Evolutionary conservation across 1,284 basidiomycete genomes (phyloP).

Genomic region (Cystobasidium slooffiae): DNA sequence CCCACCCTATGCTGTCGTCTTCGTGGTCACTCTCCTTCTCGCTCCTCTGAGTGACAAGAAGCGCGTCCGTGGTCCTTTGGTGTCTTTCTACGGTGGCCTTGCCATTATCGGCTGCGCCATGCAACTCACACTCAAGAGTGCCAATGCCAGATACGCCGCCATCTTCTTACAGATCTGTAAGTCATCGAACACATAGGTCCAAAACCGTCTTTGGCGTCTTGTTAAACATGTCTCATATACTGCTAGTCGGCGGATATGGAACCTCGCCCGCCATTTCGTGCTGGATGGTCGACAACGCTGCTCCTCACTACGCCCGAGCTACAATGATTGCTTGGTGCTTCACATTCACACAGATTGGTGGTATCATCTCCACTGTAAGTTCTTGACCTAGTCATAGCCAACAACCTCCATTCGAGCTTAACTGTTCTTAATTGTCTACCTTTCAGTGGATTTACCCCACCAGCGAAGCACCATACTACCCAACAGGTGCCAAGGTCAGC

Average conservation of each 20-base stretch:
- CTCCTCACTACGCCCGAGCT: slow-evolving; percentile 24
- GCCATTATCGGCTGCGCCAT: slow-evolving; percentile 55
- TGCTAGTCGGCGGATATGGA: slow-evolving; percentile 25
- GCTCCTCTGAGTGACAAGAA: slow-evolving; percentile 49
- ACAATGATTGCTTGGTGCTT: slow-evolving; percentile 31
- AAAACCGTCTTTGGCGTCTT: neutral
- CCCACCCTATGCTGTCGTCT: slow-evolving; percentile 26
- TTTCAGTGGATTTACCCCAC: slow-evolving; percentile 32
- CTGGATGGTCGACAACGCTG: slow-evolving; percentile 33
- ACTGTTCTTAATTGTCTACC: too few species aligned
- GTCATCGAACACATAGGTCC: slow-evolving; percentile 41
- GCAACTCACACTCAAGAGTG: slow-evolving; percentile 51
- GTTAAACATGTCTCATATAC: slow-evolving; percentile 22
- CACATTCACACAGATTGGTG: slow-evolving; percentile 28
- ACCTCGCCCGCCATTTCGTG: slow-evolving; percentile 28
- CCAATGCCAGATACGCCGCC: slow-evolving; percentile 53
- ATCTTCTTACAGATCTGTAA: slow-evolving; percentile 58
- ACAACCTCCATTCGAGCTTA: too few species aligned
- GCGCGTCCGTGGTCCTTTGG: slow-evolving; percentile 46
- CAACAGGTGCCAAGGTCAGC: slow-evolving; percentile 27
- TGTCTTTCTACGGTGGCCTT: slow-evolving; percentile 46
- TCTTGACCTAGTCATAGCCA: too few species aligned
- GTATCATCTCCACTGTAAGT: slow-evolving; percentile 34
- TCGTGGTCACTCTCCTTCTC: slow-evolving; percentile 45
- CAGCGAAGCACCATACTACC: slow-evolving; percentile 22